Conservation (phyloP, 805 yeast genomes). For the Cyberlindnera lachancei region DNA sequence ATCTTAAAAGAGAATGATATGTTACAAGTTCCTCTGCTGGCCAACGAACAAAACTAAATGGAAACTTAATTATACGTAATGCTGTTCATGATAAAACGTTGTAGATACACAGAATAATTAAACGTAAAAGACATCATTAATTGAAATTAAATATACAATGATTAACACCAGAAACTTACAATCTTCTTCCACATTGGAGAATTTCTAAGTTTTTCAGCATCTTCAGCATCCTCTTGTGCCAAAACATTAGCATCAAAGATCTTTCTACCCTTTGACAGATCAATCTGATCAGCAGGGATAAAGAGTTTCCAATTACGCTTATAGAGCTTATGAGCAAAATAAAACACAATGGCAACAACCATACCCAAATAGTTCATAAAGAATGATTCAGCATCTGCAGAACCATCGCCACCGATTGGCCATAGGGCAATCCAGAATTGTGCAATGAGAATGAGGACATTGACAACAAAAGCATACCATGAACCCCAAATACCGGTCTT, state of each 20-base stretch:
- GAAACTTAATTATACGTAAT: background rate
- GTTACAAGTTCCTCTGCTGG: constrained; percentile 5
- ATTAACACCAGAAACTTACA: constrained; percentile 24
- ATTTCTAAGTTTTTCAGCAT: constrained; percentile 18
- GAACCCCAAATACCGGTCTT: constrained; percentile 49
- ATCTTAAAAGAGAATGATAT: constrained; percentile 24
- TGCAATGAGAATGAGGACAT: constrained; percentile 43
- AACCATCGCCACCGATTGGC: constrained; percentile 40
- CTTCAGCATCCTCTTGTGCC: constrained; percentile 34
- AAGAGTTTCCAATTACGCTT: constrained; percentile 27
- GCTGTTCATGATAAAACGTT: too few relatives aligned
- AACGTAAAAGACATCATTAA: too few relatives aligned
- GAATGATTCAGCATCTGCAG: constrained; percentile 35
- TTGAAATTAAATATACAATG: too few relatives aligned
- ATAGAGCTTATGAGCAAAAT: constrained; percentile 45
- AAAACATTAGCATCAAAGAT: constrained; percentile 33
- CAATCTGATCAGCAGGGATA: constrained; percentile 33
- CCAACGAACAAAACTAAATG: constrained; percentile 4
- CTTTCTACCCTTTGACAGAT: constrained; percentile 39
- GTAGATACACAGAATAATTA: too few relatives aligned
- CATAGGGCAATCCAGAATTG: constrained; percentile 63
- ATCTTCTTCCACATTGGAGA: constrained; percentile 13
- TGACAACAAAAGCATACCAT: constrained; percentile 40
- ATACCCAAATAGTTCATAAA: constrained; percentile 49
- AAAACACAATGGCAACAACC: constrained; percentile 35